Evolutionary conservation across 805 yeast species (phyloP).

Genomic region (Myxozyma neotropica): DNA sequence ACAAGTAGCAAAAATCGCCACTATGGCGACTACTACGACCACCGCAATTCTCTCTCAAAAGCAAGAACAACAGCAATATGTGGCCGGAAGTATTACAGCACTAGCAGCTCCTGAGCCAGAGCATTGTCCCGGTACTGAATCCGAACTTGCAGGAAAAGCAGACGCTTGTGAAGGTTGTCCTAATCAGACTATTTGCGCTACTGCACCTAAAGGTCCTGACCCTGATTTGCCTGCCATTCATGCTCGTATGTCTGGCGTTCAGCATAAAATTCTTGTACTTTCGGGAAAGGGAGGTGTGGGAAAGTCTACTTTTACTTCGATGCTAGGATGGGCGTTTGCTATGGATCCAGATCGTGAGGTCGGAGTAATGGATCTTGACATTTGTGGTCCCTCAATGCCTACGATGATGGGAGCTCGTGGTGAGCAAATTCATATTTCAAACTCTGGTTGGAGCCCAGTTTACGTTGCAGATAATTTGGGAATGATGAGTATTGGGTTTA

Average conservation of each 20-base stretch:
- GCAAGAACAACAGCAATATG: background rate
- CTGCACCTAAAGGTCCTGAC: slow-evolving; percentile 73
- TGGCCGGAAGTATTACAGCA: slow-evolving; percentile 11
- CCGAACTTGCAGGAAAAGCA: slow-evolving; percentile 88
- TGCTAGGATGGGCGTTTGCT: slow-evolving; percentile 90
- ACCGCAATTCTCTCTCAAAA: slow-evolving; percentile 5
- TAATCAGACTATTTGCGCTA: slow-evolving; percentile 84
- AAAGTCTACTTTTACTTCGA: slow-evolving; percentile 90
- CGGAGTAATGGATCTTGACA: slow-evolving; percentile 96
- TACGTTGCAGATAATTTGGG: slow-evolving; percentile 94
- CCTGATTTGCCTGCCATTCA: slow-evolving; percentile 83
- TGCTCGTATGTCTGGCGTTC: slow-evolving; percentile 60
- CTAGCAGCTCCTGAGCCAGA: slow-evolving; percentile 82
- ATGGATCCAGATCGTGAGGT: slow-evolving; percentile 72
- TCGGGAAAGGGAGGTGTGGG: slow-evolving; percentile 90
- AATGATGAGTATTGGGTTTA: slow-evolving; percentile 90
- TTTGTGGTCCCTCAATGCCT: slow-evolving; percentile 97
- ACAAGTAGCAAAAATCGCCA: no score
- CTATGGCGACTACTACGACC: slow-evolving; percentile 29
- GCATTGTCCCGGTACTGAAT: slow-evolving; percentile 98
- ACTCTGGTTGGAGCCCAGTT: slow-evolving; percentile 95
- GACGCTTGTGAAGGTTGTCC: slow-evolving; percentile 97
- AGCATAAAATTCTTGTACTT: slow-evolving; percentile 78
- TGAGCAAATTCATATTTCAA: slow-evolving; percentile 84
- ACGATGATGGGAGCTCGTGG: slow-evolving; percentile 90